These are phyloP conservation scores for Syzygium oleosum DNA, from an alignment of 345 rosid species.

Conservation along the genomic window DNA sequence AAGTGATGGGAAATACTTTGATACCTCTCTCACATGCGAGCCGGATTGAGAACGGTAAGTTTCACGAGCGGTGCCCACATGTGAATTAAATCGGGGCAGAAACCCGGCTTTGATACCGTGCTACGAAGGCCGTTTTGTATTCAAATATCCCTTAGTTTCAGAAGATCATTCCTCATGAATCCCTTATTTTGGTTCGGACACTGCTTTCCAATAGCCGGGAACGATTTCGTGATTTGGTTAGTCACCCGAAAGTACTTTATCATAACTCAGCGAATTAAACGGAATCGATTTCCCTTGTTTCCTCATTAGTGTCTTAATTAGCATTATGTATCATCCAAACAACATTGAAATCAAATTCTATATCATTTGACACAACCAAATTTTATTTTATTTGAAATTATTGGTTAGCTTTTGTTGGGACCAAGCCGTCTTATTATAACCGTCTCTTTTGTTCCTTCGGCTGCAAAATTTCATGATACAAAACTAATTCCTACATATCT, in stretches of 20 bases:
- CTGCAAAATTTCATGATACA: neutral
- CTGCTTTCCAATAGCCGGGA: neutral
- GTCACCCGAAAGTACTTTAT: neutral
- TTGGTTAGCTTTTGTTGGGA: neutral
- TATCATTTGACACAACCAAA: neutral
- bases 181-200: neutral
- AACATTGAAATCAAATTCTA: neutral
- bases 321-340: neutral
- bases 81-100: neutral
- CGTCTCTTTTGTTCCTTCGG: neutral
- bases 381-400: neutral
- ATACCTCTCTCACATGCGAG: neutral
- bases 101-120: neutral
- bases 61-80: neutral
- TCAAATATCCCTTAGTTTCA: no score
- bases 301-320: neutral
- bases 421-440: neutral
- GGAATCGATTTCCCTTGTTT: neutral
- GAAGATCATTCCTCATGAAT: neutral
- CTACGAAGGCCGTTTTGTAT: neutral
- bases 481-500: neutral
- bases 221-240: neutral
- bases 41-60: rapidly evolving
- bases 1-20: neutral
- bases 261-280: neutral